Base-by-base conservation (phyloP, 75 land plant genomes). In the Pinus tabuliformis region DNA sequence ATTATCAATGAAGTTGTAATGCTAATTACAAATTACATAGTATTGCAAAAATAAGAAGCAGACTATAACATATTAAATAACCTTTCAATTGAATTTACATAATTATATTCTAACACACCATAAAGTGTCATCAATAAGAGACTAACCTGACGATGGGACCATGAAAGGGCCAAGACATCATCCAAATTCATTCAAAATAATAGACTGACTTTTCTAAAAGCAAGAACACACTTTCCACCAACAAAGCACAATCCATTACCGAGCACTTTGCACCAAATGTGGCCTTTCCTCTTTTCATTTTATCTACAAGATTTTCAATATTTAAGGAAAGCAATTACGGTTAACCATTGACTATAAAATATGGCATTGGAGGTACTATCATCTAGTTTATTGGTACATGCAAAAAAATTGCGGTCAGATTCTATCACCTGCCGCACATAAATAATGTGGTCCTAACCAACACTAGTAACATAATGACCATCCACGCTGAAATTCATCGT, bases 141-240 rank as follows among this genome's bases (percentile, higher is more conserved):
- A 26, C 26, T 75, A 62, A 84, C 61, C 79, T 77, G 70, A 1
- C 1, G 0, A 33, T 33, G 2, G 2, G 2, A 96, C 99, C 99
- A 96, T 45, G 99, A 94, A 13, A 96, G 85, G 68, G 94, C 98
- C 63, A 96, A 84, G 42, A 96, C 87, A 87, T 92, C 99, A 76
- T 87, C 91, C 39, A 78, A 70, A 94, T 97, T 36, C 99, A 97
- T 28, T 81, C 74, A 58, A 96, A 89, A 54, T 88, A 88, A 84
- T 93, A 90, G 39, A 85, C 30, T 3, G 95, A 88, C 72, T 86
- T 92, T 65, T 92, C 95, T 15, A 84, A 85, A n/a, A 96, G 90
- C 65, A 76, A 80, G 84, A 96, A 94, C 2, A 93, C 79, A 56
- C 82, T 81, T 75, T 93, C 92, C 33, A 88, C 85, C 26, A 84